Conservation (phyloP, 2,329 filamentous ascomycete species). For the Fusarium buxicola region DNA sequence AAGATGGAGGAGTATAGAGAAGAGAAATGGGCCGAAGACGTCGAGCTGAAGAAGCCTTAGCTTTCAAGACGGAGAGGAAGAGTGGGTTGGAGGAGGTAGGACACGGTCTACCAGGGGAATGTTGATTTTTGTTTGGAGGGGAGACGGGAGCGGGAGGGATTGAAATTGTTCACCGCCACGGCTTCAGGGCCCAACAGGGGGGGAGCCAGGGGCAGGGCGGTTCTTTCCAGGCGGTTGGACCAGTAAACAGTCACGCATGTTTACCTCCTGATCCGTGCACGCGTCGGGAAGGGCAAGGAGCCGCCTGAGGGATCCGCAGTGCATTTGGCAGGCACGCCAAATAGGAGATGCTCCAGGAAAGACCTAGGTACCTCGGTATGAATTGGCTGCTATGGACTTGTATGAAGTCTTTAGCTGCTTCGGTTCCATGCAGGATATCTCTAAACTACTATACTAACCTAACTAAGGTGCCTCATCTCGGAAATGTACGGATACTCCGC, state of each 20-base stretch:
- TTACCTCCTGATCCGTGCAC: constrained; percentile 49
- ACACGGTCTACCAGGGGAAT: constrained; percentile 44
- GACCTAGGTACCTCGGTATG: too few species aligned
- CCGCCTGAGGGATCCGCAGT: constrained; percentile 35
- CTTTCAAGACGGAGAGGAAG: constrained; percentile 48
- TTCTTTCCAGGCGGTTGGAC: constrained; percentile 37
- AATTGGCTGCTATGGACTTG: background rate
- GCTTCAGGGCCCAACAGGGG: constrained; percentile 37
- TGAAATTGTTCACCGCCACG: constrained; percentile 54
- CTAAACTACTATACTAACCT: too few species aligned
- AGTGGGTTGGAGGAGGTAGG: constrained; percentile 47
- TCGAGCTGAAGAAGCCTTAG: constrained; percentile 49
- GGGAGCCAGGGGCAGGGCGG: constrained; percentile 44
- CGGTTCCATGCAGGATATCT: too few species aligned
- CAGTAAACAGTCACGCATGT: constrained; percentile 50
- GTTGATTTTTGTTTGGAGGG: constrained; percentile 53
- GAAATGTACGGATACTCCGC: too few species aligned
- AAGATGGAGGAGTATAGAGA: constrained; percentile 44
- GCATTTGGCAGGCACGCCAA: constrained; percentile 24
- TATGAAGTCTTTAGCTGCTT: too few species aligned
- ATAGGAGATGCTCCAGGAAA: constrained; percentile 6
- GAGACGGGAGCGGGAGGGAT: constrained; percentile 34
- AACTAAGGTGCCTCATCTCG: too few species aligned
- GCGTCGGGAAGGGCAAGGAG: constrained; percentile 46
- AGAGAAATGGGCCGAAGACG: constrained; percentile 40